Conservation (phyloP, 2,329 filamentous ascomycete species). For the Pseudopyrenochaeta lycopersici region DNA sequence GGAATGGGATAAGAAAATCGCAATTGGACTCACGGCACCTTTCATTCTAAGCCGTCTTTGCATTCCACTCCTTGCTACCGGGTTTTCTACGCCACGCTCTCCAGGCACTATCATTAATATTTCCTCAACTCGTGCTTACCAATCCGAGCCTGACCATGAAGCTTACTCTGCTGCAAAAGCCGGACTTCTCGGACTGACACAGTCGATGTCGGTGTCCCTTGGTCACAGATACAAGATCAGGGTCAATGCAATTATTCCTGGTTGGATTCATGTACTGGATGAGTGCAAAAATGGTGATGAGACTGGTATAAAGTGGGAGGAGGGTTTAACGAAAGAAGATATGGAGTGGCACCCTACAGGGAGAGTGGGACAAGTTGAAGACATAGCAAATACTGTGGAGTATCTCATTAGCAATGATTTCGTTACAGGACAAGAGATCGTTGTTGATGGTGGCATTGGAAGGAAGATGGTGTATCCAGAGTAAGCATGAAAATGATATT, state of each 20-base stretch:
- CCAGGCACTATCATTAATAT: slow-evolving; percentile 56
- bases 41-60: slow-evolving; percentile 44
- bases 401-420: slow-evolving; percentile 53
- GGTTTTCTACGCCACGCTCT: slow-evolving; percentile 22
- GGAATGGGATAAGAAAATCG: slow-evolving; percentile 46
- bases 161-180: slow-evolving; percentile 62
- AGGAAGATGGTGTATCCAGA: slow-evolving; percentile 57
- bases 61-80: slow-evolving; percentile 36
- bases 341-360: slow-evolving; percentile 60
- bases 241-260: slow-evolving; percentile 60
- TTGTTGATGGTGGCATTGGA: slow-evolving; percentile 57
- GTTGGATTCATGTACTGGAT: slow-evolving; percentile 62
- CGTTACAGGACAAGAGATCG: slow-evolving; percentile 57
- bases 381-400: slow-evolving; percentile 53
- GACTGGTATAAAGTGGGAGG: slow-evolving; percentile 54
- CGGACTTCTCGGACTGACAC: slow-evolving; percentile 60
- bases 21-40: slow-evolving; percentile 45
- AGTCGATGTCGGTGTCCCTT: slow-evolving; percentile 59
- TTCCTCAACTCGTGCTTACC: slow-evolving; percentile 60
- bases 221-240: slow-evolving; percentile 54
- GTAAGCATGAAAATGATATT: neutral
- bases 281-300: slow-evolving; percentile 55
- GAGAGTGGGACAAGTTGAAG: slow-evolving; percentile 60
- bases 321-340: slow-evolving; percentile 57
- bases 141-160: slow-evolving; percentile 61